Base-by-base conservation (phyloP, 176 grass and related monocot genomes). In the Poa pratensis region DNA sequence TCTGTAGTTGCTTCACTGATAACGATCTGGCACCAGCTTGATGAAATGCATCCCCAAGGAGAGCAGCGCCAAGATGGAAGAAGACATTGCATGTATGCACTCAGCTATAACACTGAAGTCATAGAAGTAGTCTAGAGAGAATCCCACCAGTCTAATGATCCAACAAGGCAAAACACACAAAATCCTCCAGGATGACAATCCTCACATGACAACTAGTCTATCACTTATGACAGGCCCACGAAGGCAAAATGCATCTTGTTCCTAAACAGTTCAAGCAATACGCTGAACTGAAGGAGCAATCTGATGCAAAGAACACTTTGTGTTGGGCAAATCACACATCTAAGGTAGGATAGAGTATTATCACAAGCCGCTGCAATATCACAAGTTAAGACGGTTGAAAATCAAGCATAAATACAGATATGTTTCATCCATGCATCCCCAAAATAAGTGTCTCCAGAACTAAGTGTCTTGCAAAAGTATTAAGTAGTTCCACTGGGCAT, bases 371-470 rank as follows among this genome's bases (percentile, higher is more conserved):
- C 5, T 37, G 61, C 28, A 58, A 71, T 42, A 70, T 68, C n/a
- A 48, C 24, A 0, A 67, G 64, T 17, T 17, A n/a, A 62, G 23
- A 79, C 0, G 2, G 16, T 49, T 65, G 3, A 2, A 55, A 67
- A 68, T 59, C 58, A 89, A 63, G 8, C 32, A 71, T 20, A 57
- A 40, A 79, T 40, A 86, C 28, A 15, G 17, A 62, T 8, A 40
- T 37, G 22, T 23, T 9, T 3, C 50, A 76, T 88, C 76, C 52
- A 77, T 43, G 80, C 84, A 67, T 35, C 49, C 54, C 19, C 85
- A 80, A 90, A 90, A 83, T 54, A 37, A 80, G 77, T 19, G 34
- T 48, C 55, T 42, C 58, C 80, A 77, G 16, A 59, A 57, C 57
- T 67, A 79, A 40, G 28, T 7, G 19, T 59, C 65, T 66, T 35